Percentiles rank a stretch among this genome's conserved stretches.
These are phyloP conservation scores for Amoeboaphelidium protococcarum DNA, from an alignment of 371 early-diverging fungal genomes.

Conservation along the genomic window DNA sequence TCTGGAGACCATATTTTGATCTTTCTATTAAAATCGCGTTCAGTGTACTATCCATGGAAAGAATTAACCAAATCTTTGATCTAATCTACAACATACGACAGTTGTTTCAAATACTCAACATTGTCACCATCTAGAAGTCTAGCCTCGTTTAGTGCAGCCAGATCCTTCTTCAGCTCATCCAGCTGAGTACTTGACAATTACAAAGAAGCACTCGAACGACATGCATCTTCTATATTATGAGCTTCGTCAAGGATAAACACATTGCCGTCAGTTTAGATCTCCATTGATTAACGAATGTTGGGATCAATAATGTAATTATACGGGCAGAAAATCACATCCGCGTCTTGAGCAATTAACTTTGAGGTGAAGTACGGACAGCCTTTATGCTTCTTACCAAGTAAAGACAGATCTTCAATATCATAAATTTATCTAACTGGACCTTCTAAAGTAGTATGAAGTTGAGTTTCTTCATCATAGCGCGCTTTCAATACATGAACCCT, in stretches of 20 bases:
- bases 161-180: constrained; percentile 4
- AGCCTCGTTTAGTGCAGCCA: neutral
- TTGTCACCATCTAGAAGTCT: neutral
- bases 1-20: too few relatives aligned
- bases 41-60: too few relatives aligned
- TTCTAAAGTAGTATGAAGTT: neutral
- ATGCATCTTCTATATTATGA: constrained; percentile 21
- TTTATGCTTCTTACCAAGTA: constrained; percentile 10
- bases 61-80: too few relatives aligned
- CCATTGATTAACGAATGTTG: constrained; percentile 8
- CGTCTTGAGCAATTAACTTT: constrained; percentile 7
- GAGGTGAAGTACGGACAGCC: constrained; percentile 23
- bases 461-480: neutral
- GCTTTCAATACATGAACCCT: neutral
- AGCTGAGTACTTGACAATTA: constrained; percentile 7
- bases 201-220: constrained; percentile 12
- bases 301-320: constrained; percentile 24
- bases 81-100: neutral
- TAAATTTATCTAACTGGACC: constrained; percentile 2
- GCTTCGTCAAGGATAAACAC: constrained; percentile 25
- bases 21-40: too few relatives aligned
- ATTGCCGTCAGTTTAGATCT: constrained; percentile 10
- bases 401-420: constrained; percentile 21
- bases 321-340: constrained; percentile 21
- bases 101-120: neutral